phyloP scores from a whole-genome alignment of 2,329 filamentous ascomycete genomes.

The Penicillium sp. region DNA sequence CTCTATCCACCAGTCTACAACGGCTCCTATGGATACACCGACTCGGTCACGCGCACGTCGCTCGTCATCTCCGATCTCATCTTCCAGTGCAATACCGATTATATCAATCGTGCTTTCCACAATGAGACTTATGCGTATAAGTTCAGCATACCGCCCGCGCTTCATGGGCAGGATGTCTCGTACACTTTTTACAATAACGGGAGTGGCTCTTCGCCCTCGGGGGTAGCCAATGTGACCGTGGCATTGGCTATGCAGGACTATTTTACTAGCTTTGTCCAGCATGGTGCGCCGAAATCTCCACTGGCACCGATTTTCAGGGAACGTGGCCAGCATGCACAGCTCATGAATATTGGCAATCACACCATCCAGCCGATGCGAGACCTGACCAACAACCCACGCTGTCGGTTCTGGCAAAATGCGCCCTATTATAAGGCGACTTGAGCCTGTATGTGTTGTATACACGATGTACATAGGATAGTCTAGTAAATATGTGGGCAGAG shows the following conservation, averaged over 20 bases:
- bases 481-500: background rate
- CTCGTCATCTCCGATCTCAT: constrained; percentile 44
- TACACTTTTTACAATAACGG: constrained; percentile 52
- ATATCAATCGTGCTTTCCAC: constrained; percentile 49
- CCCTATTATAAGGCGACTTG: constrained; percentile 30
- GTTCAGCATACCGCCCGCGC: constrained; percentile 52
- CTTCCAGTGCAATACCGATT: constrained; percentile 55
- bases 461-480: background rate
- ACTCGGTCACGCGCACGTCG: constrained; percentile 43
- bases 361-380: constrained; percentile 46
- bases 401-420: constrained; percentile 54
- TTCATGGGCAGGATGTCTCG: constrained; percentile 53
- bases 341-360: constrained; percentile 45
- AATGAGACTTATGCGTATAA: constrained; percentile 54
- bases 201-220: constrained; percentile 23
- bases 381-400: constrained; percentile 48
- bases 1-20: constrained; percentile 54
- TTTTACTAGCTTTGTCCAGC: constrained; percentile 37
- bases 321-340: constrained; percentile 45
- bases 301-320: constrained; percentile 45
- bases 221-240: constrained; percentile 27
- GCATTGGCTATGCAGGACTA: constrained; percentile 39
- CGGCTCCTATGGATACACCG: constrained; percentile 48
- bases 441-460: background rate
- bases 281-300: constrained; percentile 34